Conservation (phyloP, 345 rosid species). For the Gossypium ekmanianum region DNA sequence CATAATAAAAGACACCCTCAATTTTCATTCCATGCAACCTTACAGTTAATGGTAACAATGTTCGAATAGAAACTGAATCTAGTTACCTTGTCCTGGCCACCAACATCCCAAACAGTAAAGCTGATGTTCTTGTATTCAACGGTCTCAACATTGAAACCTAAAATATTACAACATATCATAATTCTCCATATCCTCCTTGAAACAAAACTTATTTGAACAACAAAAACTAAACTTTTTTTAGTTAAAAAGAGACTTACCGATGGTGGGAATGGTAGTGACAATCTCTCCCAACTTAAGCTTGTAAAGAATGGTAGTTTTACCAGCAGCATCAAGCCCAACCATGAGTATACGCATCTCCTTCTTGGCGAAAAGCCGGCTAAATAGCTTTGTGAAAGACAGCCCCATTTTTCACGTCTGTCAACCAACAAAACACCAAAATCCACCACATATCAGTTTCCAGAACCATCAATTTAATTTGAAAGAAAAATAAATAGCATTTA, state of each 20-base stretch:
- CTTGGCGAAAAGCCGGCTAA: slow-evolving; percentile 68
- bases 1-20: background rate
- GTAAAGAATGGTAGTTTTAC: slow-evolving; percentile 72
- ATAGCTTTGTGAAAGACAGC: slow-evolving; percentile 59
- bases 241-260: slow-evolving; percentile 38
- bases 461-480: background rate
- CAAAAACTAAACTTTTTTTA: background rate
- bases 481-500: background rate
- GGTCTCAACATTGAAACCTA: slow-evolving; percentile 64
- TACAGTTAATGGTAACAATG: background rate
- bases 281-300: slow-evolving; percentile 78
- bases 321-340: slow-evolving; percentile 83
- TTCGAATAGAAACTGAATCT: background rate
- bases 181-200: background rate
- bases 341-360: slow-evolving; percentile 72
- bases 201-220: background rate
- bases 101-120: slow-evolving; percentile 67
- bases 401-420: slow-evolving; percentile 44
- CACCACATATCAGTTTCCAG: background rate
- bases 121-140: slow-evolving; percentile 64
- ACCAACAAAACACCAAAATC: background rate
- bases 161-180: background rate
- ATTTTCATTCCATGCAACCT: background rate
- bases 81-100: slow-evolving; percentile 61
- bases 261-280: slow-evolving; percentile 74